Evolutionary conservation across 2,329 filamentous ascomycete species (phyloP).

Genomic region (Trichoderma simmonsii): DNA sequence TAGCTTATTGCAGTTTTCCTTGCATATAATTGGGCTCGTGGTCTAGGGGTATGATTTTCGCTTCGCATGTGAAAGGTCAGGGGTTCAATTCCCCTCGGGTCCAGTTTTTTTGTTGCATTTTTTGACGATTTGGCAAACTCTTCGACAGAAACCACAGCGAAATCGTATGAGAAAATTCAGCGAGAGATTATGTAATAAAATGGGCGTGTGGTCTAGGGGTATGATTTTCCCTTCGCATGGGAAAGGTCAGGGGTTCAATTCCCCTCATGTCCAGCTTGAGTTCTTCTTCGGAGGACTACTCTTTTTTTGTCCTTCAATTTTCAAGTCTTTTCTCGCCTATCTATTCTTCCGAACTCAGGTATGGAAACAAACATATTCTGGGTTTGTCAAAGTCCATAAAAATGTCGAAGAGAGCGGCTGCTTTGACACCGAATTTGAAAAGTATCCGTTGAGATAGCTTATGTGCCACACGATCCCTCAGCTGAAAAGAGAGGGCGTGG

Average conservation of each 20-base stretch:
- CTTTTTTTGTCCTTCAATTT: neutral
- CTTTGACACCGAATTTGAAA: neutral
- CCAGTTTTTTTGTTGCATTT: neutral
- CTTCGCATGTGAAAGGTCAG: constrained; percentile 16
- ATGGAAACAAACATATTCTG: neutral
- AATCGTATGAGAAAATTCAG: neutral
- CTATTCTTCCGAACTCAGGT: neutral
- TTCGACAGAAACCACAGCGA: neutral
- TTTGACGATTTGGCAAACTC: neutral
- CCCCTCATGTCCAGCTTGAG: constrained; percentile 3
- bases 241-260: constrained; percentile 16
- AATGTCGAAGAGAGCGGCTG: neutral
- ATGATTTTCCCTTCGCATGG: constrained; percentile 16
- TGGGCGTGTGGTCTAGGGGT: constrained; percentile 14
- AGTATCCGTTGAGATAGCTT: neutral
- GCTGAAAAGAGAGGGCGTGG: neutral
- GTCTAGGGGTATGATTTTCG: constrained; percentile 17
- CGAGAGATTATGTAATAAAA: neutral
- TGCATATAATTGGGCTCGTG: neutral
- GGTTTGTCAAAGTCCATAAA: neutral
- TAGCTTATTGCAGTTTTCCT: rapidly evolving
- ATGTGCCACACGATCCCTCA: neutral
- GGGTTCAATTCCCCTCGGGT: constrained; percentile 16
- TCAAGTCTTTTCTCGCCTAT: neutral
- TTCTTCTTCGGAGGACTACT: neutral